Evolutionary conservation across 2,329 filamentous ascomycete species (phyloP), one percentile per base, ranked within the genome.

Genomic region (Alternaria solani): DNA sequence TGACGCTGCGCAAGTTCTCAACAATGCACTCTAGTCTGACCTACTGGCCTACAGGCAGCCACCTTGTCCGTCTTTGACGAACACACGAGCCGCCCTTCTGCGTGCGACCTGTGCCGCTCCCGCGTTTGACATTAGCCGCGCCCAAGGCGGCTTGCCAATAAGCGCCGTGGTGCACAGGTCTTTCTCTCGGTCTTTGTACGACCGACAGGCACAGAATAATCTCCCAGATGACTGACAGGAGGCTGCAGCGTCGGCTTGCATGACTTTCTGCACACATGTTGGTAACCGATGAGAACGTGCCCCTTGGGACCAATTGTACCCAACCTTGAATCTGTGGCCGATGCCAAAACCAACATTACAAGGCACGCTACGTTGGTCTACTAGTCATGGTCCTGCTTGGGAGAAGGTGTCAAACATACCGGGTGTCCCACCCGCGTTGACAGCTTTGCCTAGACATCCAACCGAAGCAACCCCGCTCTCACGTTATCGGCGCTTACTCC

Each of bases 401-500:
- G 23, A 36, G 32, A 38, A 42, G 38, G 18, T 39, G 44, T 56
- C 53, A 51, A 60, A 54, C 41, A 32, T 28, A 55, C 38, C 16
- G 34, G 23, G 44, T 20, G 51, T 53, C 56, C 55, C 58, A 51
- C 53, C 48, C 38, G 43, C 34, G 39, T 32, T 32, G 18, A 38
- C 28, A 38, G 34, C 55, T 55, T 52, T 42, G 48, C 44, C 30
- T 43, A 51, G 38, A 51, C 55, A 49, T 55, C 55, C 49, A 51
- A 64, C 51, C 57, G 54, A 63, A 43, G 55, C 44, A 49, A 43
- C 60, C 64, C 51, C 57, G 53, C 62, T 61, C 64, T 63, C 57
- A 59, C 23, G 23, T 55, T 47, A 49, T 61, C 66, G 68, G 71
- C 72, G 72, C 72, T 69, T 74, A 73, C 47, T 62, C 58, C 52